Evolutionary conservation across 2,329 filamentous ascomycete species (phyloP).

Genomic region (Colletotrichum sp.): DNA sequence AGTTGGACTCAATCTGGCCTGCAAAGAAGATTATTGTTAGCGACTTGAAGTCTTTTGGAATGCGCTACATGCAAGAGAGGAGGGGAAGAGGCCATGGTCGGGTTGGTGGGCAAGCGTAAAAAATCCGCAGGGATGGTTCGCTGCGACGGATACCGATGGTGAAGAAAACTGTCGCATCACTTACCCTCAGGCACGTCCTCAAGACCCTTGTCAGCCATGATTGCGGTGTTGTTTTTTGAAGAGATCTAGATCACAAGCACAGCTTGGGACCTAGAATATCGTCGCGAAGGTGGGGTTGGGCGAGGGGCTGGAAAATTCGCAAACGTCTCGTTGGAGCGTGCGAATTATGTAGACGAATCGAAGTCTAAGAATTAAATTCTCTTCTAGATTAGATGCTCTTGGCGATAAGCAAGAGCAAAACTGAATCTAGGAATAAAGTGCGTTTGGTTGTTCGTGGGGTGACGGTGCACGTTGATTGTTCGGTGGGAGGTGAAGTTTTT

Average conservation of each 20-base stretch:
- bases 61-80: neutral
- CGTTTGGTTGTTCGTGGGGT: conserved; percentile 24
- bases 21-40: conserved; percentile 23
- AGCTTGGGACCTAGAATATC: conserved; percentile 72
- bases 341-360: conserved; percentile 27
- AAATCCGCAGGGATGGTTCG: neutral
- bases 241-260: conserved; percentile 78
- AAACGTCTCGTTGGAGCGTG: conserved; percentile 22
- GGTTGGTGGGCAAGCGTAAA: neutral
- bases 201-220: conserved; percentile 99
- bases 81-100: conserved; percentile 2
- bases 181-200: conserved; percentile 90
- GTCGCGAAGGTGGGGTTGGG: conserved; percentile 24
- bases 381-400: conserved; percentile 53
- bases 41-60: conserved; percentile 21
- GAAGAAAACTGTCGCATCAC: neutral
- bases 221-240: conserved; percentile 68
- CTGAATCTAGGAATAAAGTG: conserved; percentile 43
- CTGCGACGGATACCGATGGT: neutral
- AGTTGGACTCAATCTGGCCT: conserved; percentile 99
- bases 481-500: conserved; percentile 25
- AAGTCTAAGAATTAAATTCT: conserved; percentile 29
- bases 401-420: conserved; percentile 45
- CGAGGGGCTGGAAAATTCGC: conserved; percentile 43
- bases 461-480: conserved; percentile 31